Evolutionary conservation across 257 asterid species (phyloP).

Genomic region (Petunia axillaris): DNA sequence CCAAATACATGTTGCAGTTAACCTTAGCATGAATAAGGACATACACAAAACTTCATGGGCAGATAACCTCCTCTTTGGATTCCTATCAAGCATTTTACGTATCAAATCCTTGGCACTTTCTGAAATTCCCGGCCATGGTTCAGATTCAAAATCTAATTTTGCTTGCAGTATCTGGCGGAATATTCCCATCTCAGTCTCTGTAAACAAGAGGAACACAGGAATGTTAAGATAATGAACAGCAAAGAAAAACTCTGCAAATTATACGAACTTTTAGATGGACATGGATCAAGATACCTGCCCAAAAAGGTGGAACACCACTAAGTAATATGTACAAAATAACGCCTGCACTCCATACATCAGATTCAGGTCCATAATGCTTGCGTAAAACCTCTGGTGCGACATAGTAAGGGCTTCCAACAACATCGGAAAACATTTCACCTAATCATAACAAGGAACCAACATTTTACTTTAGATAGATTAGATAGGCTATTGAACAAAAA

Average conservation of each 20-base stretch:
- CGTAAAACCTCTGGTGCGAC: constrained; percentile 90
- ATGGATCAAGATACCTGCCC: constrained; percentile 61
- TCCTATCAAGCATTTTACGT: constrained; percentile 74
- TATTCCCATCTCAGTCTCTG: constrained; percentile 93
- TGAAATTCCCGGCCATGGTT: constrained; percentile 88
- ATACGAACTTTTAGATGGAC: neutral
- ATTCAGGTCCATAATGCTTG: constrained; percentile 83
- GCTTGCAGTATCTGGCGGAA: constrained; percentile 78
- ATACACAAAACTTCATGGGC: constrained; percentile 90
- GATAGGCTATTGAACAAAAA: neutral
- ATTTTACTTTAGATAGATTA: constrained; percentile 15
- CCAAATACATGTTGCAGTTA: neutral
- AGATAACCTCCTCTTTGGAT: constrained; percentile 77
- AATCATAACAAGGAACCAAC: constrained; percentile 22
- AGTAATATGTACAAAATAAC: constrained; percentile 83
- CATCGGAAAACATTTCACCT: constrained; percentile 78
- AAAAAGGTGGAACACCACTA: constrained; percentile 87
- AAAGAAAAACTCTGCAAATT: neutral
- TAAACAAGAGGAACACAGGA: constrained; percentile 31
- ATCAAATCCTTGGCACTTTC: constrained; percentile 80
- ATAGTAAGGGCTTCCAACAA: constrained; percentile 88
- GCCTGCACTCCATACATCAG: constrained; percentile 95
- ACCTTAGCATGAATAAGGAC: constrained; percentile 27
- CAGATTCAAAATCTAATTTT: constrained; percentile 76
- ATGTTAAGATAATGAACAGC: constrained; percentile 9